Conservation (phyloP, 768 basidiomycete genomes). For the Tricholoma sp. region DNA sequence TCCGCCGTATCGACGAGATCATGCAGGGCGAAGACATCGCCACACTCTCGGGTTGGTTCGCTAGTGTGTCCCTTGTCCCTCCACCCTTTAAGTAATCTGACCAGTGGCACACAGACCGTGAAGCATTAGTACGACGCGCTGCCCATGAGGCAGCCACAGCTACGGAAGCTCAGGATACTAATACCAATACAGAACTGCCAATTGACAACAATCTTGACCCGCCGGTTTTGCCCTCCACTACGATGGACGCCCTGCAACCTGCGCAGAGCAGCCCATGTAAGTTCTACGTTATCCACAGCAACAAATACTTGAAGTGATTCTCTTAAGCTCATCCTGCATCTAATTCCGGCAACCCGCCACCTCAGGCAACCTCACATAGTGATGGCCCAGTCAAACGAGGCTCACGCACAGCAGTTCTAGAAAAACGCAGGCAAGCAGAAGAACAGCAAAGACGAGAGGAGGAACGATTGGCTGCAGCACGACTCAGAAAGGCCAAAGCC, state of each 20-base stretch:
- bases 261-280: too few relatives aligned
- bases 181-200: too few relatives aligned
- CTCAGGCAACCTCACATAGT: not conserved
- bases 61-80: not conserved
- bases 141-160: too few relatives aligned
- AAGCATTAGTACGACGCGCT: not conserved
- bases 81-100: not conserved
- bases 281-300: too few relatives aligned
- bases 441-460: not conserved
- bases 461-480: not conserved
- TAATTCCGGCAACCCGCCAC: not conserved
- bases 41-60: not conserved
- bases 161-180: too few relatives aligned
- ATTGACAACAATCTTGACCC: too few relatives aligned
- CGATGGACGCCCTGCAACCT: too few relatives aligned
- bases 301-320: too few relatives aligned
- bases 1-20: not conserved
- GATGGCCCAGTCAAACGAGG: too few relatives aligned
- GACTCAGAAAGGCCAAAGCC: not conserved
- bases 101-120: not conserved
- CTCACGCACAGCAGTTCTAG: not conserved
- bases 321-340: not conserved
- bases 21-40: not conserved
- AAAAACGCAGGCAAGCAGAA: conserved; percentile 3
- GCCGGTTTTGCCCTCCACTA: too few relatives aligned